Conservation (phyloP, 495 filamentous ascomycete species). For the Podospora pseudocomata region DNA sequence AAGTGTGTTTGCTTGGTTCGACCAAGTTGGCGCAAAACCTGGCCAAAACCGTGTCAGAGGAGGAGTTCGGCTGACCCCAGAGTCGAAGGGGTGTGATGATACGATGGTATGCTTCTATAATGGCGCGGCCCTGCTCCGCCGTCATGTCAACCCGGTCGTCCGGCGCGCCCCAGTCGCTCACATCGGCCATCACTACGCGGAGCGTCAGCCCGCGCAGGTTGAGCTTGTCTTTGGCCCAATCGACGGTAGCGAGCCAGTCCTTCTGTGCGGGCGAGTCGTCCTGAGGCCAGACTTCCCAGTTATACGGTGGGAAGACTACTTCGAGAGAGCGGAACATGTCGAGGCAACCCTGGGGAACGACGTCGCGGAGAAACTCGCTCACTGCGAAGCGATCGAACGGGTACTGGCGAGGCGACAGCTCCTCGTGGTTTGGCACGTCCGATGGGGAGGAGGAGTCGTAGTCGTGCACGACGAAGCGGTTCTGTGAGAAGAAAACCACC, state of each 20-base stretch:
- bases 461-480: constrained; percentile 12
- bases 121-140: not conserved
- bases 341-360: constrained; percentile 7
- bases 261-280: not conserved
- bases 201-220: constrained; percentile 11
- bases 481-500: constrained; percentile 5
- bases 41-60: not conserved
- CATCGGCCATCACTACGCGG: constrained; percentile 4
- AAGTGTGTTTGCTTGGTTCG: not conserved
- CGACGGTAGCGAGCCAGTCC: not conserved
- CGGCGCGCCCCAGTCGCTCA: not conserved
- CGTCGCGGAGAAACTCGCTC: constrained; percentile 8
- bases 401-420: not conserved
- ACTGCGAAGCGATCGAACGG: constrained; percentile 2
- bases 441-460: not conserved
- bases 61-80: not conserved
- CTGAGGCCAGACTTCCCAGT: not conserved
- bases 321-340: constrained; percentile 8
- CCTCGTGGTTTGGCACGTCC: not conserved
- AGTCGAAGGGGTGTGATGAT: not conserved
- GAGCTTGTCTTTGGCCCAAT: constrained; percentile 3
- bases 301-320: constrained; percentile 1
- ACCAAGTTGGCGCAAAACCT: not conserved
- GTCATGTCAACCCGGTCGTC: not conserved
- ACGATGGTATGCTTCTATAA: not conserved